Conservation (phyloP, 2,329 filamentous ascomycete species). For the Alternaria angustiovoidea region DNA sequence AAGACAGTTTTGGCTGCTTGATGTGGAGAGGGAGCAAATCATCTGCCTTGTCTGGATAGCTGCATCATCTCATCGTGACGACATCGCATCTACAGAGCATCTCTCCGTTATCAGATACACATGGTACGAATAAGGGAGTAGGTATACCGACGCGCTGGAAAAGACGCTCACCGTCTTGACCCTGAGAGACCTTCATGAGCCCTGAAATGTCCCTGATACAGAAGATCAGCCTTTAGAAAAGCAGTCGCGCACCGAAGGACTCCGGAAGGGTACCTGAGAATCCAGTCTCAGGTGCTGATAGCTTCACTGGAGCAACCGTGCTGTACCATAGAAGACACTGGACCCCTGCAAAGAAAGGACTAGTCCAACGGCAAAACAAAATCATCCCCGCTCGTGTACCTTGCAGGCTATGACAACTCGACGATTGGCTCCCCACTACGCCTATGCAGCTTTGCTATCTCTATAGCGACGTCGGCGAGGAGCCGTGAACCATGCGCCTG, state of each 20-base stretch:
- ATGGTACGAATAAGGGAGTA: not conserved
- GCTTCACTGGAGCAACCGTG: not conserved
- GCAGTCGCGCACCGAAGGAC: not conserved
- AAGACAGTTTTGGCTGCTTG: not conserved
- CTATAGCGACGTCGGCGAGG: conserved; percentile 19
- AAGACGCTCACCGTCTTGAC: not conserved
- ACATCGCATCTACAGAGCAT: not conserved
- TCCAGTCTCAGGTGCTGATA: conserved; percentile 1
- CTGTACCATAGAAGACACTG: conserved; percentile 2
- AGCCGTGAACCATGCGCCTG: conserved; percentile 14
- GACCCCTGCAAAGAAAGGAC: conserved; percentile 9
- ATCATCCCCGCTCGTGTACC: conserved; percentile 13
- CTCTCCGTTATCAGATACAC: not conserved
- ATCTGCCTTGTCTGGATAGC: not conserved
- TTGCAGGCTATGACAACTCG: conserved; percentile 5
- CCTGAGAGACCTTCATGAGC: conserved; percentile 1
- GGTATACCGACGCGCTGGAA: not conserved
- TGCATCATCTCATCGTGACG: not conserved
- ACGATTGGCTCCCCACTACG: conserved; percentile 1
- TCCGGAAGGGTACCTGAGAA: not conserved
- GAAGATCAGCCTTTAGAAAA: conserved; percentile 5
- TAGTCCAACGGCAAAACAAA: conserved; percentile 9
- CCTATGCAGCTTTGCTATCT: conserved; percentile 11
- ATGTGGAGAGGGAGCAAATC: not conserved
- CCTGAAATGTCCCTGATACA: not conserved